Base-by-base conservation (phyloP, 1,284 basidiomycete species). In the Flammula alnicola region DNA sequence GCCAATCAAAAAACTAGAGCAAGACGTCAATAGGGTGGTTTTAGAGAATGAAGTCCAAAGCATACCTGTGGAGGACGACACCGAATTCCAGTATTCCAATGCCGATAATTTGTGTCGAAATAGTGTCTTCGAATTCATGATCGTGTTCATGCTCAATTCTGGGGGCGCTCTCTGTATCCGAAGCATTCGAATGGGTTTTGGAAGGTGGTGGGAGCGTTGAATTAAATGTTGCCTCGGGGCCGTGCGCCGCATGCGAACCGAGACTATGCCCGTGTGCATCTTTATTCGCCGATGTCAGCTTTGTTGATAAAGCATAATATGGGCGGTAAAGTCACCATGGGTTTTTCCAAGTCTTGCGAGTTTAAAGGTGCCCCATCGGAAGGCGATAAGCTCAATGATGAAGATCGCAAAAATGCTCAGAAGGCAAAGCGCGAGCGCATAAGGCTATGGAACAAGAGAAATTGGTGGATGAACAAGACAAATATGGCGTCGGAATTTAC, bases 61-160 rank as follows among this genome's bases (percentile, higher is more conserved):
- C 62, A 43, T 36, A 76, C 80, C 82, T 89, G 66, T 97, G 95
- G 53, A 99, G 76, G 10, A 95, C 72, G 40, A 98, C 92, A 61
- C 96, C 97, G 62, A 98, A 96, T 66, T 91, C 93, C 51, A 96
- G 77, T 55, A 95, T 93, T 33, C 80, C 85, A 35, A 95, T 78
- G 16, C 94, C 95, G 37, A 98, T 77, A 40, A 97, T 75, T 68
- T 98, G 93, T 1, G 91, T 85, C 1, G 78, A 58, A 1, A 80
- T 74, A 11, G 71, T 69, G 45, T 84, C 76, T 29, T 76, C 63
- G 5, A 70, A 51, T 8, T 40, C 17, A n/a, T 63, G 49, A 4
- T 54, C 52, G 43, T 56, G 48, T 17, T 36, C 22, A 17, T 48
- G 44, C 23, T 45, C 31, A 30, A 31, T 36, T 38, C 11, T 20